Base-by-base conservation (phyloP, 257 asterid genomes). In the Echites panduratus region DNA sequence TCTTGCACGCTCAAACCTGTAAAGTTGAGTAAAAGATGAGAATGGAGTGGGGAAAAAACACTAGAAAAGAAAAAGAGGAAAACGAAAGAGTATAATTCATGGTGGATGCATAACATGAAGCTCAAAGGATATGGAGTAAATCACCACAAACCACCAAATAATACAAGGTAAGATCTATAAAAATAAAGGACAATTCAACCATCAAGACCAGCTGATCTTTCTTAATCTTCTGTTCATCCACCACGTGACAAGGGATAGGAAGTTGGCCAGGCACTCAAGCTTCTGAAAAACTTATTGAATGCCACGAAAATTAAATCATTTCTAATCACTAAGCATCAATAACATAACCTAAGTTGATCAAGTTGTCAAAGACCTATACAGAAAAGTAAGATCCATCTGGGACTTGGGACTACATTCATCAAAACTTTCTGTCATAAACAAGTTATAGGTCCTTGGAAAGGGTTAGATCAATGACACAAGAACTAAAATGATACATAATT, bases 1-100 rank as follows among this genome's bases (percentile, higher is more conserved):
- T 64, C 69, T 35, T 65, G 70, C 45, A 38, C 49, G 14, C 50
- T 65, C 70, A 65, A 19, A 65, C 69, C 69, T 64, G 69, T 22
- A 32, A 40, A 26, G 3, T 9, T 5, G 9, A 58, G 32, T 26
- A 9, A 58, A 12, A 9, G 3, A n/a, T 24, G 10, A 24, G 29
- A 58, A 58, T 24, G 3, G 27, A 19, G 20, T 5, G 45, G 45
- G 7, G 5, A 41, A 41, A 41, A 7, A 41, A n/a, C n/a, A n/a
- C n/a, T 5, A 2, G 45, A 26, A 9, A 26, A 10, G 19, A 1
- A 0, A 48, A 13, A 56, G 0, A 2, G 20, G 0, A 12, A 32
- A 32, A 1, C n/a, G 0, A 48, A 48, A 22, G 0, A 9, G 20
- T 2, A 12, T 7, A 11, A 26, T 26, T 4, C 10, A 24, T 57